Percentiles rank a stretch among this genome's conserved stretches.
Evolutionary conservation across 2,329 filamentous ascomycete genomes (phyloP).

Genomic region (Lojkania enalia): DNA sequence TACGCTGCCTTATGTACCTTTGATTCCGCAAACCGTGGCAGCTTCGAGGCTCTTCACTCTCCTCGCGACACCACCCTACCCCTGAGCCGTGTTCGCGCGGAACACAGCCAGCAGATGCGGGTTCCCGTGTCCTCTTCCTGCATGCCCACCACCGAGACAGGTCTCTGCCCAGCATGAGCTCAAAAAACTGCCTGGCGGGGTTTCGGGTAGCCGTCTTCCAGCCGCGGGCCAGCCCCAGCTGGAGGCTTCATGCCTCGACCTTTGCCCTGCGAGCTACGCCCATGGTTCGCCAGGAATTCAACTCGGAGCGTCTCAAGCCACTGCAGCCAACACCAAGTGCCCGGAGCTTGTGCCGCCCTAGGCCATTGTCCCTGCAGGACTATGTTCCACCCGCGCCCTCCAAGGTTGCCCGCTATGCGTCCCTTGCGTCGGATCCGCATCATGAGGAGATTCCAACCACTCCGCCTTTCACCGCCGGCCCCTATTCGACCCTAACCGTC

Average conservation of each 20-base stretch:
- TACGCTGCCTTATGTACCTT: constrained; percentile 20
- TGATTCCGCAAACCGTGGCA: constrained; percentile 13
- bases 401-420: constrained; percentile 35
- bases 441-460: constrained; percentile 40
- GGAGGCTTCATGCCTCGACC: constrained; percentile 24
- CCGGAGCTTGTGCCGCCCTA: constrained; percentile 30
- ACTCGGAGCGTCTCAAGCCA: constrained; percentile 15
- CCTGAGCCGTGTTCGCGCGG: constrained; percentile 8
- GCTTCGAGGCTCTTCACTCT: constrained; percentile 5
- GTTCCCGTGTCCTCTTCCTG: constrained; percentile 25
- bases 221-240: constrained; percentile 23
- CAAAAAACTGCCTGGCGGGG: constrained; percentile 30
- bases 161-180: constrained; percentile 33
- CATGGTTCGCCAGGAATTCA: constrained; percentile 24
- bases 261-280: constrained; percentile 23
- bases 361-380: constrained; percentile 35
- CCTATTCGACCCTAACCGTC: constrained; percentile 73
- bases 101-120: constrained; percentile 36
- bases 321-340: constrained; percentile 22
- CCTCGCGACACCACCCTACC: neutral
- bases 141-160: constrained; percentile 22
- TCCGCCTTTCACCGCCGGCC: constrained; percentile 48
- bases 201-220: constrained; percentile 30
- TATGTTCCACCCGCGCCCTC: constrained; percentile 28
- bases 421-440: constrained; percentile 38